Evolutionary conservation across 1,284 basidiomycete genomes (phyloP).

Genomic region (Ustilago trichophora): DNA sequence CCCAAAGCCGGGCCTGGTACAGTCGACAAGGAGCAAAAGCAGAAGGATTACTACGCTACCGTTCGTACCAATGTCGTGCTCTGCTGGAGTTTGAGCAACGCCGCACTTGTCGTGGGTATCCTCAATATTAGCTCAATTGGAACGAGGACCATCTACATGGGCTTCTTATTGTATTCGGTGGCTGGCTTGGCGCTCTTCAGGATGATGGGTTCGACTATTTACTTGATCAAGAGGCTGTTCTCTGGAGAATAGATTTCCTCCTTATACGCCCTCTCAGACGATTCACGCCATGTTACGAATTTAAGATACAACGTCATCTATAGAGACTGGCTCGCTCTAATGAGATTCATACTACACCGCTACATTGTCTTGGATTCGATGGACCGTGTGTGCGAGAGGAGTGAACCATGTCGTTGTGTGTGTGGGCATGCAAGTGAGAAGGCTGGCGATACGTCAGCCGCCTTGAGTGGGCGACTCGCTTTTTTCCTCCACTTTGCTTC

Average conservation of each 20-base stretch:
- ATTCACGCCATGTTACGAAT: too few species aligned
- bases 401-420: too few species aligned
- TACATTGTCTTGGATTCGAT: too few species aligned
- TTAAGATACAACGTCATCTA: too few species aligned
- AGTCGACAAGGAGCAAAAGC: constrained; percentile 57
- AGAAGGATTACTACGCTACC: constrained; percentile 69
- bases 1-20: constrained; percentile 20
- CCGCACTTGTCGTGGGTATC: constrained; percentile 60
- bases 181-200: constrained; percentile 57
- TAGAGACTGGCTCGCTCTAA: too few species aligned
- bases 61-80: constrained; percentile 90
- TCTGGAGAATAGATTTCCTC: constrained; percentile 56
- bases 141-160: constrained; percentile 60
- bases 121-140: constrained; percentile 50
- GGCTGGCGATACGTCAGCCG: too few species aligned
- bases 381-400: too few species aligned
- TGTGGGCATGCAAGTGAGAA: too few species aligned
- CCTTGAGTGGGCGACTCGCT: background rate
- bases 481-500: constrained; percentile 5
- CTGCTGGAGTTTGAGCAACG: constrained; percentile 72
- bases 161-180: constrained; percentile 58
- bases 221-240: constrained; percentile 56
- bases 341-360: too few species aligned
- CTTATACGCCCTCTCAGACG: too few species aligned
- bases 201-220: constrained; percentile 48